Base-by-base conservation (phyloP, 2,329 filamentous ascomycete genomes). In the Cladosporium sp. region DNA sequence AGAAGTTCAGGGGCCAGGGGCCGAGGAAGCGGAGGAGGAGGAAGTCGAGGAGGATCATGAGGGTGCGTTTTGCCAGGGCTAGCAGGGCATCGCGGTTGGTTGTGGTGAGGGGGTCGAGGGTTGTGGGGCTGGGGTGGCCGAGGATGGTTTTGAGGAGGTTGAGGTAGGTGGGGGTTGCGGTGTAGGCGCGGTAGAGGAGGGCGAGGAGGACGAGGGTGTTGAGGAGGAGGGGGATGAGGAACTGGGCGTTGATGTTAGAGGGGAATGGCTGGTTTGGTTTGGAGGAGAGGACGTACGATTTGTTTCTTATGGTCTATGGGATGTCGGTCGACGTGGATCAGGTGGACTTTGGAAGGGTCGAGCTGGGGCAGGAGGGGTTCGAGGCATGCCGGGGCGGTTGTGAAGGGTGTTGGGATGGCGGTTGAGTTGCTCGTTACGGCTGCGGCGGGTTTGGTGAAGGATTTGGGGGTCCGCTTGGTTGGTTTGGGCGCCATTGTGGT, bases 281-380 rank as follows among this genome's bases (percentile, higher is more conserved):
- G 22, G 15, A n/a, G 16, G 9, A 22, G 35, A 22, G 36, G 4
- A 20, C 36, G 13, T 7, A 48, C 45, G 61, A 94, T 85, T 62
- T 88, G 86, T 65, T 80, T 80, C 71, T 96, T 96, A 70, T 91
- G 82, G 22, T 77, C 75, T 16, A 71, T 69, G 0, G 84, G 82
- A 54, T 85, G 83, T 53, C 70, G 72, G 74, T 96, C 91, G 68
- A 95, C 75, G 72, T 95, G 90, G 25, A 85, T 78, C 61, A 96
- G 79, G 77, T 96, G 95, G 65, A 95, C 78, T 67, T 88, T 82
- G 50, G 78, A 71, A 50, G 78, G 74, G 52, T 82, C 78, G 53
- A 95, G 82, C 38, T 75, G 78, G 30, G 78, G 71, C 62, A 86
- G 76, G 65, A 95, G 84, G 9, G 83, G 78, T 43, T 76, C 61